phyloP scores from a whole-genome alignment of 2,329 filamentous ascomycete species.

The Aspergillus spinulosporus region DNA sequence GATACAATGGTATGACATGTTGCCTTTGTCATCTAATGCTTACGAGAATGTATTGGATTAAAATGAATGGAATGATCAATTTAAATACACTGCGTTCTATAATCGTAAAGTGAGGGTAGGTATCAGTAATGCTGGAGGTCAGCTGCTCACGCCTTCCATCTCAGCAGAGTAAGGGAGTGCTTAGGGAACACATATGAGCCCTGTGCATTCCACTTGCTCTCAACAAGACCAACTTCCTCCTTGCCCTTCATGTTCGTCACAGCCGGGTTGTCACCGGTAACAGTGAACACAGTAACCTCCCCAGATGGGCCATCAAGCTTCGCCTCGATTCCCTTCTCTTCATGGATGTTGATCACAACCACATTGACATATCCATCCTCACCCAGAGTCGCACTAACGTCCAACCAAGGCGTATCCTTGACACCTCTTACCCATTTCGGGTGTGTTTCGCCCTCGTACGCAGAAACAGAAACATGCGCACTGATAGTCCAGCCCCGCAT shows the following conservation, averaged over 20 bases:
- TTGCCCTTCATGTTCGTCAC: conserved; percentile 64
- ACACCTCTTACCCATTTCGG: conserved; percentile 43
- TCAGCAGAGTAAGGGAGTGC: conserved; percentile 68
- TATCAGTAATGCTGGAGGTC: neutral
- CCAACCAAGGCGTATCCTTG: conserved; percentile 65
- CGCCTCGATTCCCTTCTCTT: conserved; percentile 60
- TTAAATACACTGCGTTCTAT: conserved; percentile 8
- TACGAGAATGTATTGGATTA: neutral
- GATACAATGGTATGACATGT: conserved; percentile 1
- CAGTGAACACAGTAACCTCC: conserved; percentile 61
- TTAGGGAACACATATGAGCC: conserved; percentile 66
- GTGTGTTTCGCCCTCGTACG: conserved; percentile 61
- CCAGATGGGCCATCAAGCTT: conserved; percentile 58
- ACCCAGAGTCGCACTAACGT: conserved; percentile 42
- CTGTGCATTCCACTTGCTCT: conserved; percentile 64
- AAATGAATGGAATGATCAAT: neutral
- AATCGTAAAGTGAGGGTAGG: conserved; percentile 3
- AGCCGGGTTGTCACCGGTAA: conserved; percentile 59
- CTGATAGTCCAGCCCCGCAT: conserved; percentile 73
- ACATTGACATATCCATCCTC: conserved; percentile 64
- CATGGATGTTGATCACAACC: conserved; percentile 71
- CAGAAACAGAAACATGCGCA: conserved; percentile 62
- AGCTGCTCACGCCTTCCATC: conserved; percentile 48
- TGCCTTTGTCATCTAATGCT: neutral
- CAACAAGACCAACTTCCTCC: conserved; percentile 62